Conservation (phyloP, 495 filamentous ascomycete species). For the Immersiella caudata region DNA sequence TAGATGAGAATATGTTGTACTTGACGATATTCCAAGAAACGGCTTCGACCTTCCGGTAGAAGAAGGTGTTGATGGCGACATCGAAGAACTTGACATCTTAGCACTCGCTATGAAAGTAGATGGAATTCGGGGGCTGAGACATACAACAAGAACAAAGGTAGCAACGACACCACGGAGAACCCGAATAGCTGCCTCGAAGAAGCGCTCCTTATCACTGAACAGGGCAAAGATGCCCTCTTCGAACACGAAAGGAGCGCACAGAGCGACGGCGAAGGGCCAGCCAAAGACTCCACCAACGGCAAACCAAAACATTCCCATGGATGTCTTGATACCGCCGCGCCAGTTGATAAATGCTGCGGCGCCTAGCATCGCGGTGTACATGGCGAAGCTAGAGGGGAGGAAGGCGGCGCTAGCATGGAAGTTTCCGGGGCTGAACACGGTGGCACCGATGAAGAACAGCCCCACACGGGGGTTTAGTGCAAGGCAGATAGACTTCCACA, state of each 20-base stretch:
- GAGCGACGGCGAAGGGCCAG: conserved; percentile 90
- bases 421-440: conserved; percentile 82
- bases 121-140: conserved; percentile 36
- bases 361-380: conserved; percentile 90
- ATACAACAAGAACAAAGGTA: conserved; percentile 70
- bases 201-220: conserved; percentile 57
- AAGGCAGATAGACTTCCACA: conserved; percentile 75
- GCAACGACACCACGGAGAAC: conserved; percentile 68
- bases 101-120: conserved; percentile 26
- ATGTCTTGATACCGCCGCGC: conserved; percentile 72
- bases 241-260: conserved; percentile 78
- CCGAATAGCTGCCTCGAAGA: conserved; percentile 58
- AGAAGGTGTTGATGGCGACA: conserved; percentile 70
- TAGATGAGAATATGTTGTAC: conserved; percentile 88
- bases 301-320: conserved; percentile 87
- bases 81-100: conserved; percentile 51
- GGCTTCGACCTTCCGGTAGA: conserved; percentile 75
- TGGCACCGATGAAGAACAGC: conserved; percentile 75
- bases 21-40: conserved; percentile 91
- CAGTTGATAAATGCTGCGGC: conserved; percentile 87
- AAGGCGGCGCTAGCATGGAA: conserved; percentile 87
- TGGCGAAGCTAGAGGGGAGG: conserved; percentile 93
- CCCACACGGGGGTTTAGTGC: conserved; percentile 79
- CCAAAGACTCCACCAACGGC: conserved; percentile 86
- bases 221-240: conserved; percentile 72